These are phyloP conservation scores for Spinacia oleracea DNA, from an alignment of 179 eudicot genomes.

Conservation along the genomic window DNA sequence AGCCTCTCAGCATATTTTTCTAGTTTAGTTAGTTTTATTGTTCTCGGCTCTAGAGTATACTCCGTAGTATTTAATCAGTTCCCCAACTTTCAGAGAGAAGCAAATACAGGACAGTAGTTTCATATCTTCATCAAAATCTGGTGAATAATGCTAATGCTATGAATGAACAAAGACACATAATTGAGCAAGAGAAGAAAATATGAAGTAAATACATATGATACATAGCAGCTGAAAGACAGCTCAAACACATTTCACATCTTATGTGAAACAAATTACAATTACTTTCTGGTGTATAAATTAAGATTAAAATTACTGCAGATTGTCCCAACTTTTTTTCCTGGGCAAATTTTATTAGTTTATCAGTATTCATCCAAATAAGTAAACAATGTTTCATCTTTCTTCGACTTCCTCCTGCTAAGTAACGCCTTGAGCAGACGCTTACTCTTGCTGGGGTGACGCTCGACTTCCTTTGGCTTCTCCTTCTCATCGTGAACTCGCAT, in stretches of 20 bases:
- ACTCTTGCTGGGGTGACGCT: conserved; percentile 73
- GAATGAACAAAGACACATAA: too few relatives aligned
- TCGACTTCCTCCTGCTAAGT: conserved; percentile 83
- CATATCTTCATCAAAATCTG: too few relatives aligned
- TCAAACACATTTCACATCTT: conserved; percentile 13
- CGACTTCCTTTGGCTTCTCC: conserved; percentile 46
- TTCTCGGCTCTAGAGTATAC: too few relatives aligned
- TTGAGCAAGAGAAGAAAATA: too few relatives aligned
- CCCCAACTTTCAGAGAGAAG: too few relatives aligned
- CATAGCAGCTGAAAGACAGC: conserved; percentile 17
- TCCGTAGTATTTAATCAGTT: too few relatives aligned
- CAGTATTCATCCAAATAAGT: conserved; percentile 86
- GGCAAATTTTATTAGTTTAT: conserved; percentile 8
- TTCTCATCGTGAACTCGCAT: conserved; percentile 54
- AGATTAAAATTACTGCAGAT: background rate
- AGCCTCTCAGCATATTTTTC: too few relatives aligned
- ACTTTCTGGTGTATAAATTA: conserved; percentile 19
- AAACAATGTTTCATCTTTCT: conserved; percentile 71
- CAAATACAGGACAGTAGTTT: too few relatives aligned
- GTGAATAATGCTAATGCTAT: too few relatives aligned
- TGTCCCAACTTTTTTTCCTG: background rate
- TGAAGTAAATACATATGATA: conserved; percentile 12
- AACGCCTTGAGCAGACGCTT: conserved; percentile 82
- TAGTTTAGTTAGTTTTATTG: too few relatives aligned
- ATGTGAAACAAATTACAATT: conserved; percentile 22